Conservation (phyloP, 305 asterid genomes). For the Fraxinus platypoda region DNA sequence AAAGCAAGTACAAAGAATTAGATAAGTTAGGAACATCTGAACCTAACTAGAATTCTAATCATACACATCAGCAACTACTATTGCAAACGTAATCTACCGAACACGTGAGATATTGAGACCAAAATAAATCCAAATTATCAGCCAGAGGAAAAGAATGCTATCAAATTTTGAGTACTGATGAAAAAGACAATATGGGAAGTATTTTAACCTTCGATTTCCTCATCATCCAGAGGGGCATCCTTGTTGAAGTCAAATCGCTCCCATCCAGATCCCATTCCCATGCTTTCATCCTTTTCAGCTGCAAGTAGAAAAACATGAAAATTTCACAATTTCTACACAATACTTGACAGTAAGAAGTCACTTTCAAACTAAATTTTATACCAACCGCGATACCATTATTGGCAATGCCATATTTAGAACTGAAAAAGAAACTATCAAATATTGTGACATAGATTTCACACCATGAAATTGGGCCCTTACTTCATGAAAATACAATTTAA, state of each 20-base stretch:
- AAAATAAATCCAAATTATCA: neutral
- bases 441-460: neutral
- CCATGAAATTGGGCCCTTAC: neutral
- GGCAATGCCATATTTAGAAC: neutral
- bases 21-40: neutral
- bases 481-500: neutral
- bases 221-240: constrained; percentile 93
- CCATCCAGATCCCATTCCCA: constrained; percentile 39
- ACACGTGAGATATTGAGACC: neutral
- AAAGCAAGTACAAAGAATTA: neutral
- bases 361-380: neutral
- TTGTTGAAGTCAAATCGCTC: constrained; percentile 83
- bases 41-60: neutral
- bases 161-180: neutral
- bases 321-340: neutral
- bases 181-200: neutral
- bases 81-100: neutral
- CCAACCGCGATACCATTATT: neutral
- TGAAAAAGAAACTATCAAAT: neutral
- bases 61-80: neutral
- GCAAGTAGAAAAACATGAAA: constrained; percentile 26
- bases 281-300: constrained; percentile 77
- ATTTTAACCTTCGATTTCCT: constrained; percentile 74
- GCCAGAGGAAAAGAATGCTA: constrained; percentile 11
- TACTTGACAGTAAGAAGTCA: neutral